These are phyloP conservation scores for Saccharomycopsis microspora DNA, from an alignment of 805 yeast genomes.

Conservation along the genomic window DNA sequence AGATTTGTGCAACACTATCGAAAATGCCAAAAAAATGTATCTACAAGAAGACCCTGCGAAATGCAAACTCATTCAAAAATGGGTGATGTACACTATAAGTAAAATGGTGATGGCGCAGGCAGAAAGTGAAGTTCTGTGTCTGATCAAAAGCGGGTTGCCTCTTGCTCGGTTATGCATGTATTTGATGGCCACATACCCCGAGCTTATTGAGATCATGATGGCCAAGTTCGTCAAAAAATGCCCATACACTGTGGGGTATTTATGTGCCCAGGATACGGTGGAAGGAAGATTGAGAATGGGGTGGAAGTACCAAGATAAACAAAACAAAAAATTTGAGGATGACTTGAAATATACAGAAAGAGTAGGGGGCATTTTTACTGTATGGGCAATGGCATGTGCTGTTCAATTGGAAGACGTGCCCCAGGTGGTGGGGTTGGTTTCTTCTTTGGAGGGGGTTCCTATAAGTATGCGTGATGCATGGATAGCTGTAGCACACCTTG, in stretches of 20 bases:
- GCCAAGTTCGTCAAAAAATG: slow-evolving; percentile 89
- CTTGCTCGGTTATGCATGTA: slow-evolving; percentile 54
- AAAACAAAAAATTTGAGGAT: slow-evolving; percentile 30
- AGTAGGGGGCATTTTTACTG: slow-evolving; percentile 72
- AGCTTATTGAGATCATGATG: slow-evolving; percentile 29
- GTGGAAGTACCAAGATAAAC: slow-evolving; percentile 46
- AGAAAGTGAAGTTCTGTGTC: slow-evolving; percentile 79
- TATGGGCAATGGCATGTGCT: slow-evolving; percentile 52
- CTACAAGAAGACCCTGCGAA: slow-evolving; percentile 37
- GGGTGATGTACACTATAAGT: slow-evolving; percentile 75
- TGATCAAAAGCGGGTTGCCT: slow-evolving; percentile 70
- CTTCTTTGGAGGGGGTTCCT: slow-evolving; percentile 25
- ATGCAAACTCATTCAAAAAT: slow-evolving; percentile 31
- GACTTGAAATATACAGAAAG: slow-evolving; percentile 73
- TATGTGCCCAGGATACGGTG: slow-evolving; percentile 66
- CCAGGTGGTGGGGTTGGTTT: slow-evolving; percentile 2
- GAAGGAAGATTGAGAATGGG: slow-evolving; percentile 83
- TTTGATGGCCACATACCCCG: slow-evolving; percentile 38
- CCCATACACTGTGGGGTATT: slow-evolving; percentile 76
- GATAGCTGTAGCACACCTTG: slow-evolving; percentile 59
- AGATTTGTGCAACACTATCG: neutral
- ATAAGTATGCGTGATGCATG: slow-evolving; percentile 50
- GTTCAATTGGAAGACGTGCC: slow-evolving; percentile 1
- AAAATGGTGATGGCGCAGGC: slow-evolving; percentile 86
- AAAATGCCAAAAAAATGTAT: slow-evolving; percentile 26